These are phyloP conservation scores for Vanderwaltozyma yarrowii DNA, from an alignment of 805 yeast genomes.

Conservation along the genomic window DNA sequence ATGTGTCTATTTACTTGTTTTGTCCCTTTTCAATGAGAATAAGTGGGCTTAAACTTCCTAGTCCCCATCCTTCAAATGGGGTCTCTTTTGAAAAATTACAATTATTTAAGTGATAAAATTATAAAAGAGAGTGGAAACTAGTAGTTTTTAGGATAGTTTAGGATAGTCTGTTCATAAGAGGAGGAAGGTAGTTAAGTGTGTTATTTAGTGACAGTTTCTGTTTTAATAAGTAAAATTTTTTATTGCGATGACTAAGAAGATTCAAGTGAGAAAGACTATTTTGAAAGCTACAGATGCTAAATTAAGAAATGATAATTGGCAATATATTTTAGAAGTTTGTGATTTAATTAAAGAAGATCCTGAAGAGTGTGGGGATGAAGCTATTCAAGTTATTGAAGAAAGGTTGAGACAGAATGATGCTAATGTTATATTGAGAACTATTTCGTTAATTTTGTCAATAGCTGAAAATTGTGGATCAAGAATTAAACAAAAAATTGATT, in stretches of 20 bases:
- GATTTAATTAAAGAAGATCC: constrained; percentile 56
- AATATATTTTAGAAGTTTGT: constrained; percentile 50
- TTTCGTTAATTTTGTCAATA: constrained; percentile 45
- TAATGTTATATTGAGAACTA: constrained; percentile 51
- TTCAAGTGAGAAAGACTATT: constrained; percentile 13
- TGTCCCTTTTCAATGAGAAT: too few relatives aligned
- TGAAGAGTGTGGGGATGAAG: constrained; percentile 38
- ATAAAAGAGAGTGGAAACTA: too few relatives aligned
- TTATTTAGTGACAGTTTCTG: too few relatives aligned
- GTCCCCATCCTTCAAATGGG: too few relatives aligned
- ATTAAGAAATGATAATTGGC: constrained; percentile 60
- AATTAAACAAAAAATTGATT: constrained; percentile 52
- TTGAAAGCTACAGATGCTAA: constrained; percentile 54
- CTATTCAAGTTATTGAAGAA: constrained; percentile 35
- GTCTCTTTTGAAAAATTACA: too few relatives aligned
- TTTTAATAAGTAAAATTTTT: too few relatives aligned
- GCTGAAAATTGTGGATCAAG: constrained; percentile 74
- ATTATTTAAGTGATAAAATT: too few relatives aligned
- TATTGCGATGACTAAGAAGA: neutral
- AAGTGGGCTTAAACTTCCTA: too few relatives aligned
- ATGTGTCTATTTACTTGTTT: too few relatives aligned
- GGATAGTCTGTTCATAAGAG: too few relatives aligned
- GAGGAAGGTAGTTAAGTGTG: too few relatives aligned
- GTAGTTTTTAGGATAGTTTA: too few relatives aligned
- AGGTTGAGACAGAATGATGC: constrained; percentile 48